A percentile compares a stretch with the other conserved stretches of the same genome.
Evolutionary conservation across 2,329 filamentous ascomycete genomes (phyloP).

Genomic region (Fusarium buharicum): DNA sequence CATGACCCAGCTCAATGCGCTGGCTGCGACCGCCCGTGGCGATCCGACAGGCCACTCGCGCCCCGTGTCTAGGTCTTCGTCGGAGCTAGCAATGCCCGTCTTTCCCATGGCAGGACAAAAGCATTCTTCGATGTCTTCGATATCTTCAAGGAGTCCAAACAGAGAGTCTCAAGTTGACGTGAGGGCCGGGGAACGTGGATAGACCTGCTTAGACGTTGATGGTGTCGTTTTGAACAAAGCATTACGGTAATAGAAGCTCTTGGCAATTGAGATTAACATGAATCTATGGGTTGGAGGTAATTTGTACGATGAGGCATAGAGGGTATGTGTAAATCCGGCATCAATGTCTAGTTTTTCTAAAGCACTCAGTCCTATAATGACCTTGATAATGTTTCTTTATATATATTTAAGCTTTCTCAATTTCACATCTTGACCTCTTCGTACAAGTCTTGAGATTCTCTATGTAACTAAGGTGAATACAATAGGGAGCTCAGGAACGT

Average conservation of each 20-base stretch:
- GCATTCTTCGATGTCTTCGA: conserved; percentile 1
- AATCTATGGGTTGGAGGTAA: too few species aligned
- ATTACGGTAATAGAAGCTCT: neutral
- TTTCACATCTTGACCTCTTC: too few species aligned
- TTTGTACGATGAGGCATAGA: too few species aligned
- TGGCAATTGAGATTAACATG: neutral
- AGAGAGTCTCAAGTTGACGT: conserved; percentile 24
- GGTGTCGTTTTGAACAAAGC: neutral
- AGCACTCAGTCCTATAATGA: too few species aligned
- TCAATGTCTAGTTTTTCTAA: too few species aligned
- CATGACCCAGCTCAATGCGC: conserved; percentile 87
- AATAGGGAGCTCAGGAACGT: conserved; percentile 2
- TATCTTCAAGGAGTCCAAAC: conserved; percentile 15
- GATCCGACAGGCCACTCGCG: conserved; percentile 56
- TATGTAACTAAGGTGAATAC: neutral
- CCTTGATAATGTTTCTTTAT: too few species aligned
- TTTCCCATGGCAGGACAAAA: neutral
- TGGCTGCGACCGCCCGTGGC: conserved; percentile 89
- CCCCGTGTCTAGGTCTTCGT: conserved; percentile 22
- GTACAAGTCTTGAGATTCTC: too few species aligned
- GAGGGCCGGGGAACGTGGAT: conserved; percentile 3
- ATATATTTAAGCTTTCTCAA: too few species aligned
- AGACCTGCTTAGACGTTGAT: neutral
- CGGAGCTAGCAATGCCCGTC: conserved; percentile 3
- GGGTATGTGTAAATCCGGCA: too few species aligned